Percentiles rank a stretch among this genome's conserved stretches.
Evolutionary conservation across 495 filamentous ascomycete genomes (phyloP).

Genomic region (Neurospora sp.): DNA sequence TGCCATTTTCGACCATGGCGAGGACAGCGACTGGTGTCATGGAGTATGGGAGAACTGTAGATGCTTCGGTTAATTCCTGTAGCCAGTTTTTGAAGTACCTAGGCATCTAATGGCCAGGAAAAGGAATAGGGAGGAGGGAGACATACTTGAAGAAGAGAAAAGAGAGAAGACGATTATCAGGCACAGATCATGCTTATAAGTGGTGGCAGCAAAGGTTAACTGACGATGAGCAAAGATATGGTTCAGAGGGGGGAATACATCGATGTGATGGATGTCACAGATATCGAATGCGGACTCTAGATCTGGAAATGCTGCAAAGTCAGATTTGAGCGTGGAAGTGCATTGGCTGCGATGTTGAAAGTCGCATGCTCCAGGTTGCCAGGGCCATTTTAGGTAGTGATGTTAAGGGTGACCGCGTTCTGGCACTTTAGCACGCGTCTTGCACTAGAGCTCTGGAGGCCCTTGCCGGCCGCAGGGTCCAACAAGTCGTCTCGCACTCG

Average conservation of each 20-base stretch:
- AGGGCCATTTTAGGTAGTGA: neutral
- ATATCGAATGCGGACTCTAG: neutral
- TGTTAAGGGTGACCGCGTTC: neutral
- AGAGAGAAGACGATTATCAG: neutral
- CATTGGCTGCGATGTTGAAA: neutral
- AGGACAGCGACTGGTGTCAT: slow-evolving; percentile 20
- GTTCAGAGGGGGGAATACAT: neutral
- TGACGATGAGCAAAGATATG: neutral
- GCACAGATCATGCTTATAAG: neutral
- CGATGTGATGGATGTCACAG: neutral
- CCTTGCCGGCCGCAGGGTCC: neutral
- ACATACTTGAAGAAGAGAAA: neutral
- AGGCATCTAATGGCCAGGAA: neutral
- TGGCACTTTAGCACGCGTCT: neutral
- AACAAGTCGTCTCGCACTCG: neutral
- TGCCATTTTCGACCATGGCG: slow-evolving; percentile 16
- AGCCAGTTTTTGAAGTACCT: neutral
- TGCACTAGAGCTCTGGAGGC: neutral
- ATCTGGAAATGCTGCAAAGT: too few relatives aligned
- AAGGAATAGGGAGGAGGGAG: neutral
- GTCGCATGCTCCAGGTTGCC: neutral
- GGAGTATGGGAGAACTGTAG: neutral
- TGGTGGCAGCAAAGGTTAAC: neutral
- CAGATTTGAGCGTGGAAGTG: neutral
- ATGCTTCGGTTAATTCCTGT: neutral